Conservation (phyloP, 352 stramenopile genomes). For the Phytophthora multivora region DNA sequence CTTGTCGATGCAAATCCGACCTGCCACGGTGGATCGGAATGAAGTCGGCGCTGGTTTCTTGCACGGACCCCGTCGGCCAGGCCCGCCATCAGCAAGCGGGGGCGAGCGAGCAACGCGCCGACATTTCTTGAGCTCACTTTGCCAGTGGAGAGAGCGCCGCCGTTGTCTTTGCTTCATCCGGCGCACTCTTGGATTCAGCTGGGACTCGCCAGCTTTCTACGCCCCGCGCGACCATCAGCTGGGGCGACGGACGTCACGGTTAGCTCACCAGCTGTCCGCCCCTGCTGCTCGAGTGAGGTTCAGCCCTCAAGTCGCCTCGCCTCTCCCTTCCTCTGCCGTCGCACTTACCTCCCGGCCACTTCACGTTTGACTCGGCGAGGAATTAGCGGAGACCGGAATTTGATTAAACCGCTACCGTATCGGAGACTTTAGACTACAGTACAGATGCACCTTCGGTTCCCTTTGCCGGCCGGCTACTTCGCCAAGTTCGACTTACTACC, state of each 20-base stretch:
- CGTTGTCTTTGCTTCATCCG: conserved; percentile 18
- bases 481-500: conserved; percentile 71
- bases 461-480: conserved; percentile 69
- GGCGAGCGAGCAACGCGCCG: conserved; percentile 12
- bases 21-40: conserved; percentile 20
- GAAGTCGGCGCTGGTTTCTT: conserved; percentile 25
- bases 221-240: conserved; percentile 13
- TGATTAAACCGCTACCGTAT: conserved; percentile 11
- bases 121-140: conserved; percentile 28
- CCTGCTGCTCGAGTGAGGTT: conserved; percentile 24
- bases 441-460: conserved; percentile 69
- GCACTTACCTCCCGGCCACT: conserved; percentile 22
- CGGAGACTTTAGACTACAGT: conserved; percentile 9
- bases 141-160: conserved; percentile 16
- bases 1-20: conserved; percentile 21
- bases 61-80: conserved; percentile 22
- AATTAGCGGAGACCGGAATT: conserved; percentile 16
- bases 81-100: conserved; percentile 26
- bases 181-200: conserved; percentile 19
- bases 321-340: conserved; percentile 19
- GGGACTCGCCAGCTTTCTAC: conserved; percentile 27
- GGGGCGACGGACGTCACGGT: conserved; percentile 7
- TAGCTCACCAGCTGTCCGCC: conserved; percentile 29
- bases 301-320: conserved; percentile 19
- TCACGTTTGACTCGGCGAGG: conserved; percentile 32